Evolutionary conservation across 257 asterid species (phyloP).

Genomic region (Penstemon davidsonii): DNA sequence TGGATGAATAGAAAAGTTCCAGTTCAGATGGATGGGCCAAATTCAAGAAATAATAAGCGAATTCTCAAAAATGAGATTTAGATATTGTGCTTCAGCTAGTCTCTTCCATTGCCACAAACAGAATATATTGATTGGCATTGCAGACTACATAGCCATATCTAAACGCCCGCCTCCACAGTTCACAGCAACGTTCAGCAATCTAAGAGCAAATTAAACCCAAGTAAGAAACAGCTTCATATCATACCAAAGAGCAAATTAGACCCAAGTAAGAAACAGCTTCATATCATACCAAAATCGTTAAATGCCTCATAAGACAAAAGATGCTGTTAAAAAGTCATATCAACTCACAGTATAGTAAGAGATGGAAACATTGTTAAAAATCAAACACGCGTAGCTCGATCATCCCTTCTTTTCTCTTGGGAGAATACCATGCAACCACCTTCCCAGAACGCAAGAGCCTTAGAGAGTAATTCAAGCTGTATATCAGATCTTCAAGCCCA

Average conservation of each 20-base stretch:
- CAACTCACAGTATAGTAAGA: background rate
- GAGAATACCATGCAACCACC: constrained; percentile 95
- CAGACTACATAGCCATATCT: no score
- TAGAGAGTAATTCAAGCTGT: constrained; percentile 74
- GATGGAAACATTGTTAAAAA: constrained; percentile 36
- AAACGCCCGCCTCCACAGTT: background rate
- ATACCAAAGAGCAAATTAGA: background rate
- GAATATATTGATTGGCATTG: no score
- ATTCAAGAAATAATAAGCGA: no score
- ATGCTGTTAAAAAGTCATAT: background rate
- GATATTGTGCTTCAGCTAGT: no score
- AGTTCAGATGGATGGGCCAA: no score
- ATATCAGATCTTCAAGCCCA: constrained; percentile 64
- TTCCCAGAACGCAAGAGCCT: constrained; percentile 72
- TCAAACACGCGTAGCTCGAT: constrained; percentile 82
- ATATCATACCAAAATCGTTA: background rate
- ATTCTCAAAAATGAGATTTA: no score
- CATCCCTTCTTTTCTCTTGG: constrained; percentile 87
- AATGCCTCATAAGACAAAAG: background rate
- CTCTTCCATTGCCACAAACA: no score
- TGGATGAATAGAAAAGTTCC: no score
- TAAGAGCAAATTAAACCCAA: background rate
- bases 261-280: background rate
- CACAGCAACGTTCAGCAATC: constrained; percentile 7
- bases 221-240: background rate